Conservation (phyloP, 2,329 filamentous ascomycete species). For the Penicillium frequentans region DNA sequence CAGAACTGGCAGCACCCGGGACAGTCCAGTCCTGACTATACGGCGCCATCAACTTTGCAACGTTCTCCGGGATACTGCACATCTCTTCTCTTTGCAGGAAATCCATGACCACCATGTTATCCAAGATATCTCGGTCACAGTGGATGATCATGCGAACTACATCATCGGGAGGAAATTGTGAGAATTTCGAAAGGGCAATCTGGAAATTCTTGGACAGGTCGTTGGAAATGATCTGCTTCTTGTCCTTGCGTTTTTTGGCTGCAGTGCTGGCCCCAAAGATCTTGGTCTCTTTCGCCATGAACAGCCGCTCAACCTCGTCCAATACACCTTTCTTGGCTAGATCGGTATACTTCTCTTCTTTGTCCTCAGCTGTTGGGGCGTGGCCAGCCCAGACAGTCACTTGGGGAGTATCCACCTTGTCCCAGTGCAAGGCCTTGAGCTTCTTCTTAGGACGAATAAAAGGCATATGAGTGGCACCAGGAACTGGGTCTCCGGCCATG, state of each 20-base stretch:
- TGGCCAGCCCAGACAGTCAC: conserved; percentile 92
- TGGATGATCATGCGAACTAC: conserved; percentile 93
- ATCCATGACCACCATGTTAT: conserved; percentile 92
- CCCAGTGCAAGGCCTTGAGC: conserved; percentile 98
- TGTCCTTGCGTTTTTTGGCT: conserved; percentile 78
- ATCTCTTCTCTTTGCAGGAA: conserved; percentile 92
- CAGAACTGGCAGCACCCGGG: conserved; percentile 73
- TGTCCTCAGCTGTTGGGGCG: conserved; percentile 78
- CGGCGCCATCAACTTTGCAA: conserved; percentile 84
- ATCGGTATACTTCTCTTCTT: conserved; percentile 94
- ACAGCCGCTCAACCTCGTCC: conserved; percentile 95
- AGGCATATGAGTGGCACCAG: conserved; percentile 67
- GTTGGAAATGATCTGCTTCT: conserved; percentile 93
- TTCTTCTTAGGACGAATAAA: conserved; percentile 87
- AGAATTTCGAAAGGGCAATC: conserved; percentile 93
- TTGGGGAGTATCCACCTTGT: conserved; percentile 91
- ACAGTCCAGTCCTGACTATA: conserved; percentile 98
- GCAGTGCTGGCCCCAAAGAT: conserved; percentile 66
- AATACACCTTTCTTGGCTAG: conserved; percentile 91
- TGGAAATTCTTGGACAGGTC: conserved; percentile 89
- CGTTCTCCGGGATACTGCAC: conserved; percentile 89
- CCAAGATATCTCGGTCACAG: conserved; percentile 83
- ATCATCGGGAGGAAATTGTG: conserved; percentile 77
- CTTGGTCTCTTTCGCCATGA: conserved; percentile 96
- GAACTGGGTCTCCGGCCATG: conserved; percentile 61